Evolutionary conservation across 768 basidiomycete genomes (phyloP), one percentile per base, ranked within the genome.

Genomic region (Agaricus blazei): DNA sequence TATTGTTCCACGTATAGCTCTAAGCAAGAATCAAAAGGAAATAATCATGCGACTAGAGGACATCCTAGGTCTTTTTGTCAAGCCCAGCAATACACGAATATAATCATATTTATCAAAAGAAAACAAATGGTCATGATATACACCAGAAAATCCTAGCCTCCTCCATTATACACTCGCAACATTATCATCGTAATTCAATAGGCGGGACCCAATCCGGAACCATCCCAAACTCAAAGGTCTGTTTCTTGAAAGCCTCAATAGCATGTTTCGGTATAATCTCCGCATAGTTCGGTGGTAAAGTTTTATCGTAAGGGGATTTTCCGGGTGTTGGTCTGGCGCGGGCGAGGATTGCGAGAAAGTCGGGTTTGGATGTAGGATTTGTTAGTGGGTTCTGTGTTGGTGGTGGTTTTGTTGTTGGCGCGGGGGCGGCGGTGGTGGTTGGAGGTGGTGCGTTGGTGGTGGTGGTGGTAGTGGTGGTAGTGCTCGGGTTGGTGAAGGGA

Each of bases 151-250:
- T 19, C 19, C 19, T 19, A 19, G 19, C 40, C 51, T 24, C 12
- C 42, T 37, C 15, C 26, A 19, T 9, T 34, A 34, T 11, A 34
- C 7, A 34, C 11, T 34, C 11, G 34, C 34, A 8, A 8, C 34
- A 34, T 34, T 2, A 31, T 27, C 29, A 56, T 38, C 84, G 72
- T 56, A 84, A 63, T 62, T 83, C 80, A 51, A 79, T 61, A 8
- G 87, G 89, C 38, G 88, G 89, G 54, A 85, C 72, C 82, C 83
- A 89, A 56, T 88, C 87, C 1, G 88, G 88, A 46, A 91, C 75
- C 57, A 78, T 77, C 47, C 65, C 84, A 81, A 81, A 87, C 62
- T 82, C 82, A 61, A 90, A 91, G 67, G 69, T 81, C 52, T 72
- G 69, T 19, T 68, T 68, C 59, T 71, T 63, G 62, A 89, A 90